Base-by-base conservation (phyloP, 306 rosid species). In the Albizia julibrissin region DNA sequence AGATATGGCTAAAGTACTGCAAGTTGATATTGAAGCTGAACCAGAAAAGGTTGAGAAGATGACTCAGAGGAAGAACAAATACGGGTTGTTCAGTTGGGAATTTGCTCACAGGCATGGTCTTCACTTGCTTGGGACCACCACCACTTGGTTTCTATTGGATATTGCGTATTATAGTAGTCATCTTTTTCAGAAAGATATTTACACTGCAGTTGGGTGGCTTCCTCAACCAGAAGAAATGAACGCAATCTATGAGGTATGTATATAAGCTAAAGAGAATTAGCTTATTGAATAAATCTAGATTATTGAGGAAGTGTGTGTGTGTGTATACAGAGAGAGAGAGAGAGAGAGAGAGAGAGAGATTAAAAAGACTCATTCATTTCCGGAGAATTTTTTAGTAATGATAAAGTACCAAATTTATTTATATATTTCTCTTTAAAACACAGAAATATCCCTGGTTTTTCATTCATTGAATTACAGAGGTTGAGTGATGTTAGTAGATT, bases 1-100 rank as follows among this genome's bases (percentile, higher is more conserved):
- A 6, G 91, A 88, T 65, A 90, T 90, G 93, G 84, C 91, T 0
- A 46, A 90, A 52, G 90, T 90, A 0, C 6, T 88, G 3, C 88
- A 90, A 6, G 88, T 86, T 1, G 80, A 84, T 0, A 37, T 90
- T 9, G 82, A 74, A 83, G 86, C 74, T 0, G 88, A 88, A 15
- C 83, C 77, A 10, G 90, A 84, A 2, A 82, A 74, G 70, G 13
- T 86, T 1, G 69, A 80, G 6, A 72, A 40, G 0, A 19, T 70
- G 0, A 39, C 74, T 9, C 0, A 5, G 1, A 69, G 37, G 2
- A 1, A 4, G n/a, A 5, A 21, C 16, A 82, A 87, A 15, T 90
- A 77, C 21, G 93, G 93, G 1, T 74, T 90, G 29, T 90, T 88
- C 79, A 14, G 79, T 7, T 61, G 4, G n/a, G 69, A 88, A 49